Percentiles rank a stretch among this genome's conserved stretches.
These are phyloP conservation scores for Syzygium aqueum DNA, from an alignment of 345 rosid species.

Conservation along the genomic window DNA sequence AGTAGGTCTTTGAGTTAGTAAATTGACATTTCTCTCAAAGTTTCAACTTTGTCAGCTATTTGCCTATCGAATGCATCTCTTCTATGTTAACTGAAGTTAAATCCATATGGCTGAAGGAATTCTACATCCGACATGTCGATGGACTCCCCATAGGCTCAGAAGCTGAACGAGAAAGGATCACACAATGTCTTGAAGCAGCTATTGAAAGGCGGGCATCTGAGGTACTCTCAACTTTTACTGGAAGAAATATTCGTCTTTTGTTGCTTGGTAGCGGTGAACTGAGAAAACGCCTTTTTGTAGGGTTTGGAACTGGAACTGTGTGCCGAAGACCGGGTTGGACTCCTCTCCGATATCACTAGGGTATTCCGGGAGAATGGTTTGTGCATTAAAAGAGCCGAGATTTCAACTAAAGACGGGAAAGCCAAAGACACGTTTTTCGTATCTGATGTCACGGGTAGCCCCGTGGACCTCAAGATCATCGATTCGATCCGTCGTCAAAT, in stretches of 20 bases:
- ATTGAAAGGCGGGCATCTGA: conserved; percentile 41
- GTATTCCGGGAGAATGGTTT: conserved; percentile 45
- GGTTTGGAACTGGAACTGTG: conserved; percentile 44
- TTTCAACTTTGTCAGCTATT: not conserved
- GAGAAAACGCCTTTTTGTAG: conserved; percentile 5
- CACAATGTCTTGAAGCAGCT: conserved; percentile 52
- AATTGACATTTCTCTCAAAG: not conserved
- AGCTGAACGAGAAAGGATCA: conserved; percentile 45
- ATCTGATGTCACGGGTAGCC: conserved; percentile 38
- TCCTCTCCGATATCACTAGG: conserved; percentile 49
- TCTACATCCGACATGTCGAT: conserved; percentile 52
- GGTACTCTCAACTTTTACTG: not conserved
- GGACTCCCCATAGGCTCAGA: conserved; percentile 48
- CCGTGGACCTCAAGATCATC: conserved; percentile 37
- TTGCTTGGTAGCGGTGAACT: not conserved
- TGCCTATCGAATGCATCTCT: not conserved
- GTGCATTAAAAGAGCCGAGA: conserved; percentile 46
- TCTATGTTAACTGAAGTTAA: conserved; percentile 1
- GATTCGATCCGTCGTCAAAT: conserved; percentile 37
- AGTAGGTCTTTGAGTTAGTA: not conserved
- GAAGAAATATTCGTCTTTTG: not conserved
- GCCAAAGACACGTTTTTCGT: conserved; percentile 45
- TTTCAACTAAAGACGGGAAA: conserved; percentile 35
- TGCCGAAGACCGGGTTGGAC: conserved; percentile 42
- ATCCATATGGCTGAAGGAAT: conserved; percentile 35